Percentiles rank a stretch among this genome's conserved stretches.
These are phyloP conservation scores for Ustilago crameri DNA, from an alignment of 1,284 basidiomycete species.

Conservation along the genomic window DNA sequence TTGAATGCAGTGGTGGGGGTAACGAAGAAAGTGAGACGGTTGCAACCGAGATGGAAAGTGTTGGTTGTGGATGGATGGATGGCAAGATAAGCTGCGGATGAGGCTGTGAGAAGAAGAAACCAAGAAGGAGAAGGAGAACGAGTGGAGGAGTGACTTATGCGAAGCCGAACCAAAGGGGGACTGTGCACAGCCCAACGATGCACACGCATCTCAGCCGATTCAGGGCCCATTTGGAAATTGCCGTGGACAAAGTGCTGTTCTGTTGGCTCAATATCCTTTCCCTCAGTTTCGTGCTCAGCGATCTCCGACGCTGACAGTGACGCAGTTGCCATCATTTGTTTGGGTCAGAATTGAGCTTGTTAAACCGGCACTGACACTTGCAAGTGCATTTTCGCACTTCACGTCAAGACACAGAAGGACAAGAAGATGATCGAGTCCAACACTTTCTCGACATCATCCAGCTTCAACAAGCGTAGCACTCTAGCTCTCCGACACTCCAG, in stretches of 20 bases:
- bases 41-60: background rate
- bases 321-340: background rate
- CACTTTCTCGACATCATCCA: slow-evolving; percentile 12
- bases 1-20: background rate
- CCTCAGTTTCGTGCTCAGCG: slow-evolving; percentile 3
- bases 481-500: too few relatives aligned
- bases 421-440: slow-evolving; percentile 6
- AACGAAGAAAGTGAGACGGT: too few relatives aligned
- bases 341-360: background rate
- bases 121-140: too few relatives aligned
- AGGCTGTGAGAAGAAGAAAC: slow-evolving; percentile 2
- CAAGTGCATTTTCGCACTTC: background rate
- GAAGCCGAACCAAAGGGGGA: background rate
- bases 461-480: too few relatives aligned
- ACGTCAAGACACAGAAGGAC: slow-evolving; percentile 1
- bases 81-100: background rate
- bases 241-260: too few relatives aligned
- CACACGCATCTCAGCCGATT: background rate
- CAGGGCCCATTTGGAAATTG: too few relatives aligned
- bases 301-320: background rate
- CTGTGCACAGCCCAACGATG: slow-evolving; percentile 1
- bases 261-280: slow-evolving; percentile 2
- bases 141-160: background rate
- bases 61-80: background rate
- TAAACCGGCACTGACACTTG: background rate